phyloP scores from a whole-genome alignment of 225 moss, liverwort and hornwort genomes.

The Bryoerythrophyllum caledonicum region DNA sequence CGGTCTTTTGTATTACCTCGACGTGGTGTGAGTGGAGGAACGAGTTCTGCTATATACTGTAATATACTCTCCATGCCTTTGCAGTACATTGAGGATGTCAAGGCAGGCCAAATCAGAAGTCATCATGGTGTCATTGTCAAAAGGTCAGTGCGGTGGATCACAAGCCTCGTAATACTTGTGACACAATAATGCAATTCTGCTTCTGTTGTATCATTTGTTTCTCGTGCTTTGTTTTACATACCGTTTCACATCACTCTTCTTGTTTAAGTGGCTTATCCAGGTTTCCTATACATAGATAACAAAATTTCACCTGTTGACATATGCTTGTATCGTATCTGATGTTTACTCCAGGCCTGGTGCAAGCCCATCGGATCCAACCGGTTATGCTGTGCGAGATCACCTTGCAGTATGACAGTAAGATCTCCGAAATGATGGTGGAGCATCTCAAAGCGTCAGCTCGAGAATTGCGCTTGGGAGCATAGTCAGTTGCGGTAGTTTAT shows the following conservation, averaged over 20 bases:
- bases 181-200: neutral
- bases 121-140: conserved; percentile 97
- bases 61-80: conserved; percentile 18
- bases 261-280: conserved; percentile 8
- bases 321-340: neutral
- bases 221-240: neutral
- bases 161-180: neutral
- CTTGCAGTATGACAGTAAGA: conserved; percentile 33
- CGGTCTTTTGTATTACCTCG: conserved; percentile 10
- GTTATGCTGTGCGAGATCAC: conserved; percentile 83
- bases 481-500: conserved; percentile 17
- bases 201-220: neutral
- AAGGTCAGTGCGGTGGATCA: conserved; percentile 47
- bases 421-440: neutral
- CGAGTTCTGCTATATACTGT: conserved; percentile 10
- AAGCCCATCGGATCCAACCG: conserved; percentile 82
- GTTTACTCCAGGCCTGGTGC: conserved; percentile 70
- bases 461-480: conserved; percentile 15
- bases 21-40: neutral
- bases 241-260: conserved; percentile 2
- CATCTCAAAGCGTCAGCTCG: conserved; percentile 13
- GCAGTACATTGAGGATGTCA: conserved; percentile 91
- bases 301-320: conserved; percentile 1
- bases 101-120: conserved; percentile 64
- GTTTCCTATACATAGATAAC: neutral